Evolutionary conservation across 164 flowering plant species (phyloP), one percentile per base, ranked within the genome.

Genomic region (Vitis riparia): DNA sequence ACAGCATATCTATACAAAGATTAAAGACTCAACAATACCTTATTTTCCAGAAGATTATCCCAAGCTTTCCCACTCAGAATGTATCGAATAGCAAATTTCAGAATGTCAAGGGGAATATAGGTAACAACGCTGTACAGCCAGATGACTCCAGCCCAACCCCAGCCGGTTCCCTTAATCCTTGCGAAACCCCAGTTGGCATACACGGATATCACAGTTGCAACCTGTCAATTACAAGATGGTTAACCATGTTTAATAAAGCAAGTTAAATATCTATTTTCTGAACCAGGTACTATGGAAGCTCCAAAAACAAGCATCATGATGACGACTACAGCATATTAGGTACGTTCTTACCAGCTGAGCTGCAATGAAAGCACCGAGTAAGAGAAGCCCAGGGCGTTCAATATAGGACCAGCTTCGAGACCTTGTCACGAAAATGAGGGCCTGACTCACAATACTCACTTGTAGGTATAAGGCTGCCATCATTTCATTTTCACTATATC

Each of bases 131-230:
- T 85, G 72, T 78, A 85, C 8, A 85, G 70, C 88, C 88, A 85
- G 68, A 84, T 80, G 1, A 82, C 87, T 11, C 87, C 87, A 44
- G 87, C 87, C 87, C 87, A 84, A 3, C 87, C 87, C 87, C 87
- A 84, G 3, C 85, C 87, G 10, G 10, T 5, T 9, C 87, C 87
- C 60, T 74, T 60, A 0, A 84, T 84, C 49, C 68, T 47, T 11
- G 88, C 84, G 59, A 84, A 84, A 15, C 79, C 71, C 88, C 88
- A 84, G 52, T 80, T 71, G 23, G 88, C 88, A 75, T 84, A 82
- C 16, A 84, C 88, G 19, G 88, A 78, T 55, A 85, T 78, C 11
- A 82, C 13, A 7, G 88, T 85, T 27, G 86, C 88, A 2, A 82
- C 81, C 87, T 84, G 85, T 29, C 30, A 61, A 55, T 17, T 14